Evolutionary conservation across 148 eudicot species (phyloP).

Genomic region (Nepenthes gracilis): DNA sequence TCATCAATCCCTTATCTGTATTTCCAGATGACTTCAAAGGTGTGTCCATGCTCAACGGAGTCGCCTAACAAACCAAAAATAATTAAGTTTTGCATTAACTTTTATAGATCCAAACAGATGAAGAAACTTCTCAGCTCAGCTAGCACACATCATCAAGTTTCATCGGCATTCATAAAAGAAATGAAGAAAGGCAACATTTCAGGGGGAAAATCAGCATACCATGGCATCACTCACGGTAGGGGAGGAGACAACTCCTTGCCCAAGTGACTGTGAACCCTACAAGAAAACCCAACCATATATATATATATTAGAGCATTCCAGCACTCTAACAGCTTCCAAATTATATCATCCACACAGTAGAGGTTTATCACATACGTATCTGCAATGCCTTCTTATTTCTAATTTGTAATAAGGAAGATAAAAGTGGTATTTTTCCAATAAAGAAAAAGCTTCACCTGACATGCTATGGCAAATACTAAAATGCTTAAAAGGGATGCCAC

Average conservation of each 20-base stretch:
- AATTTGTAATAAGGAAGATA: too few species aligned
- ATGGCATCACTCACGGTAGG: slow-evolving; percentile 18
- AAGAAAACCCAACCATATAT: slow-evolving; percentile 1
- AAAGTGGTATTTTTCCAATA: too few species aligned
- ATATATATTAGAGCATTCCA: slow-evolving; percentile 1
- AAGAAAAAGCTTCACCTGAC: too few species aligned
- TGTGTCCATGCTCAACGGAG: slow-evolving; percentile 55
- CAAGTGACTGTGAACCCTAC: slow-evolving; percentile 25
- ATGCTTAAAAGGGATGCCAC: too few species aligned
- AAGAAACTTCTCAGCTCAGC: neutral
- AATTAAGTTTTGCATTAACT: neutral
- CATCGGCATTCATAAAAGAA: neutral
- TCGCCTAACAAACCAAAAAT: slow-evolving; percentile 29
- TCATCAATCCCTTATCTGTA: slow-evolving; percentile 49
- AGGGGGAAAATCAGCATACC: slow-evolving; percentile 8
- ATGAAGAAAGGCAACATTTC: neutral
- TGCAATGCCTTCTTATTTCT: too few species aligned
- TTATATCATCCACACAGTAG: neutral
- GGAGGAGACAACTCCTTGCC: slow-evolving; percentile 18
- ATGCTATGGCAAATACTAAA: too few species aligned
- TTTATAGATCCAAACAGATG: slow-evolving; percentile 1
- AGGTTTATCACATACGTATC: neutral
- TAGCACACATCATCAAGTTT: neutral
- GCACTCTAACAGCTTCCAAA: neutral
- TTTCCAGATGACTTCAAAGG: slow-evolving; percentile 64